Evolutionary conservation across 1,284 basidiomycete genomes (phyloP), one percentile per base, ranked within the genome.

Genomic region (Pascua sp.): DNA sequence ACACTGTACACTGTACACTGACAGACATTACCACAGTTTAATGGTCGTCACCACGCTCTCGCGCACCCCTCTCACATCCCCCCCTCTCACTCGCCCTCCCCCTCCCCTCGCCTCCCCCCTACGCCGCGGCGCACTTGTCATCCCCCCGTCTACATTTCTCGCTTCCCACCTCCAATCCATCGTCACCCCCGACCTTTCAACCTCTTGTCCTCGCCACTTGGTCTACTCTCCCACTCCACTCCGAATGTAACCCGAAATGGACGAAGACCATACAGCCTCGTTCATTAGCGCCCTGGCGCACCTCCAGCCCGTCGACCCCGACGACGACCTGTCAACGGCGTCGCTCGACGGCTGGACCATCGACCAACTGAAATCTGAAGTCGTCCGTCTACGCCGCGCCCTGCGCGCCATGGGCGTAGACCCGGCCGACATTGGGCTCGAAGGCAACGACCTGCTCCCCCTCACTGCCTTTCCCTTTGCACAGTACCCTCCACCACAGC

Each of bases 301-400:
- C 49, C 55, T 62, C 13, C 55, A 59, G 39, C 39, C 41, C 12
- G 44, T 46, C 16, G 47, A 39, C 8, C 38, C 11, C 18, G 60
- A 55, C 15, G 57, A 59, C 40, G 24, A 32, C 24, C 24, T 32
- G 24, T 32, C 24, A 32, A n/a, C 55, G n/a, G 48, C 57, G 2
- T 13, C 45, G 1, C 62, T 67, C 38, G 60, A 62, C 43, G 60
- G 60, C 13, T 70, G 69, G 69, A 59, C 62, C 11, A 42, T 49
- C 5, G 67, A 65, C 17, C 64, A 67, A 44, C 61, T 70, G 9
- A 65, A 65, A 49, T 55, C 56, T 12, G 68, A 70, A 49, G 64
- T 70, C n/a, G 40, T 70, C 11, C 60, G 62, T 12, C 57, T 70
- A 8, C 67, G 68, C 15, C 56, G 61, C 17, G 55, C 53, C 5